These are phyloP conservation scores for Mycosarcoma mackinlayi DNA, from an alignment of 1,284 basidiomycete species.

Conservation along the genomic window DNA sequence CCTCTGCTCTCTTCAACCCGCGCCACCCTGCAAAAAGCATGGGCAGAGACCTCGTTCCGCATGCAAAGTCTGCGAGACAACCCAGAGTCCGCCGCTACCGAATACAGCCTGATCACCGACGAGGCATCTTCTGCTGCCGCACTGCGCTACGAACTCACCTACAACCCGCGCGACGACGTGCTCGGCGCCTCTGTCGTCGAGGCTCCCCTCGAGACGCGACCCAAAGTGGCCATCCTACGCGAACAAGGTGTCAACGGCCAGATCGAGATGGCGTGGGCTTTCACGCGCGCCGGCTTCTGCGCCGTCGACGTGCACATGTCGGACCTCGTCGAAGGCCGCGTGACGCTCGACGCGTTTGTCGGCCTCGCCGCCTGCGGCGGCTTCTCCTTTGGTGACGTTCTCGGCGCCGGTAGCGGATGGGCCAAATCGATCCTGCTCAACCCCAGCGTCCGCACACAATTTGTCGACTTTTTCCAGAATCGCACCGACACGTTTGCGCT, in stretches of 20 bases:
- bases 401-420: slow-evolving; percentile 98
- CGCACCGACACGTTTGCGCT: slow-evolving; percentile 85
- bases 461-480: slow-evolving; percentile 80
- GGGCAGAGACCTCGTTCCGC: slow-evolving; percentile 92
- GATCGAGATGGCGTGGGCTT: slow-evolving; percentile 98
- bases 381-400: slow-evolving; percentile 98
- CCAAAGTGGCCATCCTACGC: slow-evolving; percentile 92
- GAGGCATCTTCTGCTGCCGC: slow-evolving; percentile 64
- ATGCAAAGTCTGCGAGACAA: slow-evolving; percentile 93
- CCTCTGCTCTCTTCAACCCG: slow-evolving; percentile 70
- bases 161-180: slow-evolving; percentile 58
- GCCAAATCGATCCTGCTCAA: slow-evolving; percentile 91
- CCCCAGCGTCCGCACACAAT: slow-evolving; percentile 78
- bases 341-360: slow-evolving; percentile 78
- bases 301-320: slow-evolving; percentile 98
- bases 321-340: slow-evolving; percentile 82
- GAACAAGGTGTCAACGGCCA: slow-evolving; percentile 99
- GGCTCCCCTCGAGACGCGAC: slow-evolving; percentile 71
- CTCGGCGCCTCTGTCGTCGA: slow-evolving; percentile 28
- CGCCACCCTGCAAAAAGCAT: slow-evolving; percentile 80
- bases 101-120: slow-evolving; percentile 79
- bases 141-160: slow-evolving; percentile 68
- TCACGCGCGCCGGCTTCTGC: slow-evolving; percentile 90
- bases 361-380: slow-evolving; percentile 96
- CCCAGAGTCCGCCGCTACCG: slow-evolving; percentile 80